A percentile compares a stretch with the other conserved stretches of the same genome.
Evolutionary conservation across 148 eudicot genomes (phyloP).

Genomic region (Cornus kousa): DNA sequence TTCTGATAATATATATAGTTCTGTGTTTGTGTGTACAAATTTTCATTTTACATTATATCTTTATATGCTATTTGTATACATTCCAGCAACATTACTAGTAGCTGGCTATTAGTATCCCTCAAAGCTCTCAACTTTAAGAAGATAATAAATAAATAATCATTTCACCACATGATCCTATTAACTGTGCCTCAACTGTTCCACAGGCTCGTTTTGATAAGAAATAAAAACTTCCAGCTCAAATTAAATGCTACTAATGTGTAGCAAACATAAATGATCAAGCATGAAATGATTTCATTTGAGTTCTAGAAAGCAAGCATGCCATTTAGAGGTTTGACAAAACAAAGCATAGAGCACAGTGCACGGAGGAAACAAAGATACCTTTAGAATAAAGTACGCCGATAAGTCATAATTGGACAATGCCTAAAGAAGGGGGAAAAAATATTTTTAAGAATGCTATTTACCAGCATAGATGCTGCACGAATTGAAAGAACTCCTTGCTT

Average conservation of each 20-base stretch:
- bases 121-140: no score
- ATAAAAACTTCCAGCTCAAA: not conserved
- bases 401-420: no score
- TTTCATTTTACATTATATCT: no score
- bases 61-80: no score
- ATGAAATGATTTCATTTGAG: not conserved
- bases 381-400: not conserved
- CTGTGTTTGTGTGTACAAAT: no score
- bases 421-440: no score
- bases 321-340: not conserved
- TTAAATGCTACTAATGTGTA: not conserved
- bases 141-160: no score
- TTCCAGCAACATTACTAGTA: no score
- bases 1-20: no score
- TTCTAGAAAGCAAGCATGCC: not conserved
- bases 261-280: not conserved
- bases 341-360: not conserved
- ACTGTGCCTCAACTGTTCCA: not conserved
- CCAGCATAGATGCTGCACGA: constrained; percentile 99
- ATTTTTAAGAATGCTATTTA: constrained; percentile 22
- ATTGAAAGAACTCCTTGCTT: constrained; percentile 73
- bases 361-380: not conserved
- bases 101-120: no score
- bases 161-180: not conserved
- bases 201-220: no score